phyloP scores from a whole-genome alignment of 2,329 filamentous ascomycete genomes.

The Aspergillus felis region DNA sequence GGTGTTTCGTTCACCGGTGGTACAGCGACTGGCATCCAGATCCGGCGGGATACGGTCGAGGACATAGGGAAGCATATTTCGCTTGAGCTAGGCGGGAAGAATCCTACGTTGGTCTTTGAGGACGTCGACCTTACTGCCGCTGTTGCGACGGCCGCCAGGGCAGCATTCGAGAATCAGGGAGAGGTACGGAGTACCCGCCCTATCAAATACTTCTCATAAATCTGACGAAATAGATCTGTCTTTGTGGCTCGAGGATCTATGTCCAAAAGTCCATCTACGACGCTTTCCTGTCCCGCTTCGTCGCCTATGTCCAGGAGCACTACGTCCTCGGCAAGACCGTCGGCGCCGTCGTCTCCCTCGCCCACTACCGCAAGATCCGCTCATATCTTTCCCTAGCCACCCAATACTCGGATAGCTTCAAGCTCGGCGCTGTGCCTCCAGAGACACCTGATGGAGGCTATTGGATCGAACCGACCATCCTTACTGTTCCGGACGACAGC shows the following conservation, averaged over 20 bases:
- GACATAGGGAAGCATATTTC: conserved; percentile 21
- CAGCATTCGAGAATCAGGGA: conserved; percentile 17
- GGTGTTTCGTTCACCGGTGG: conserved; percentile 18
- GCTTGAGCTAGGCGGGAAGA: conserved; percentile 17
- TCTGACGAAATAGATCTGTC: conserved; percentile 32
- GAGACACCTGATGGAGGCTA: conserved; percentile 49
- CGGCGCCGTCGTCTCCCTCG: conserved; percentile 37
- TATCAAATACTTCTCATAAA: background rate
- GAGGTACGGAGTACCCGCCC: background rate
- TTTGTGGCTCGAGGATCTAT: conserved; percentile 63
- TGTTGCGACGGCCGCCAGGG: conserved; percentile 11
- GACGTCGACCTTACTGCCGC: conserved; percentile 14
- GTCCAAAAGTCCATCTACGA: conserved; percentile 61
- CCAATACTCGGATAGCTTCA: conserved; percentile 51
- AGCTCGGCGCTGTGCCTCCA: conserved; percentile 51
- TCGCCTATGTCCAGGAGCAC: conserved; percentile 50
- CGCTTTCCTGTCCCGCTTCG: conserved; percentile 54
- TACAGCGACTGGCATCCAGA: conserved; percentile 12
- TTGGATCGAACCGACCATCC: conserved; percentile 59
- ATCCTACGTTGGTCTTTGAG: conserved; percentile 16
- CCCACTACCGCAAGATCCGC: conserved; percentile 48
- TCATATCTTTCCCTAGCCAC: conserved; percentile 55
- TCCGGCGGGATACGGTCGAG: conserved; percentile 16
- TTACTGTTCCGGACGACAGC: conserved; percentile 44
- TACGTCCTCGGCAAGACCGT: conserved; percentile 57